Percentiles rank a stretch among this genome's conserved stretches.
Evolutionary conservation across 768 basidiomycete species (phyloP).

Genomic region (Lactarius sp.): DNA sequence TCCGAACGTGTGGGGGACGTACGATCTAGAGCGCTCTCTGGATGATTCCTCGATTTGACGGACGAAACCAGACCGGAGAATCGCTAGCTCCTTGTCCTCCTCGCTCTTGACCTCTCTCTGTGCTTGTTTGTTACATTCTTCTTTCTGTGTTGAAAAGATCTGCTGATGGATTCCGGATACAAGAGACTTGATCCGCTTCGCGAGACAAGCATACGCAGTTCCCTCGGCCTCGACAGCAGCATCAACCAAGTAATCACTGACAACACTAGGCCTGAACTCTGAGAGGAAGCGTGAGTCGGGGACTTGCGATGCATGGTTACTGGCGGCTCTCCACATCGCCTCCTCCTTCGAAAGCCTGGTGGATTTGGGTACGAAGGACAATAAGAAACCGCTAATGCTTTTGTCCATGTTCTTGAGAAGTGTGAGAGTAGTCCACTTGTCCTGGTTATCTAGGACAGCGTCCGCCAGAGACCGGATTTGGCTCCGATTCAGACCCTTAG

Average conservation of each 20-base stretch:
- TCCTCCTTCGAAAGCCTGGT: background rate
- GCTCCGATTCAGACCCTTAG: background rate
- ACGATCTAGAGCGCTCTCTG: constrained; percentile 14
- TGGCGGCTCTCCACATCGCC: constrained; percentile 4
- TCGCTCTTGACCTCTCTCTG: constrained; percentile 1
- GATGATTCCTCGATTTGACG: constrained; percentile 1
- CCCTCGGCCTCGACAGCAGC: background rate
- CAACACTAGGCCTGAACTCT: background rate
- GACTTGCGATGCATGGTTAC: background rate
- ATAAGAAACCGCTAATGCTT: background rate
- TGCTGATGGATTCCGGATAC: background rate
- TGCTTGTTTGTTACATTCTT: constrained; percentile 9
- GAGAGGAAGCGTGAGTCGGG: constrained; percentile 20
- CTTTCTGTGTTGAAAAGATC: constrained; percentile 15
- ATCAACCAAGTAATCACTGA: background rate
- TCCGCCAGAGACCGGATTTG: background rate
- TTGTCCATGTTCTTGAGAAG: background rate
- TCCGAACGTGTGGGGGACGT: background rate
- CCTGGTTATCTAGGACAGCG: background rate
- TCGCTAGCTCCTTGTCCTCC: background rate
- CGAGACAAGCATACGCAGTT: constrained; percentile 10
- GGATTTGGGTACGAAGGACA: background rate
- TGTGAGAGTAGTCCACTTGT: background rate
- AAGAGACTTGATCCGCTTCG: background rate
- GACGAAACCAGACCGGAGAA: constrained; percentile 9